These are phyloP conservation scores for Claviceps pazoutovae DNA, from an alignment of 2,329 filamentous ascomycete species.

Conservation along the genomic window DNA sequence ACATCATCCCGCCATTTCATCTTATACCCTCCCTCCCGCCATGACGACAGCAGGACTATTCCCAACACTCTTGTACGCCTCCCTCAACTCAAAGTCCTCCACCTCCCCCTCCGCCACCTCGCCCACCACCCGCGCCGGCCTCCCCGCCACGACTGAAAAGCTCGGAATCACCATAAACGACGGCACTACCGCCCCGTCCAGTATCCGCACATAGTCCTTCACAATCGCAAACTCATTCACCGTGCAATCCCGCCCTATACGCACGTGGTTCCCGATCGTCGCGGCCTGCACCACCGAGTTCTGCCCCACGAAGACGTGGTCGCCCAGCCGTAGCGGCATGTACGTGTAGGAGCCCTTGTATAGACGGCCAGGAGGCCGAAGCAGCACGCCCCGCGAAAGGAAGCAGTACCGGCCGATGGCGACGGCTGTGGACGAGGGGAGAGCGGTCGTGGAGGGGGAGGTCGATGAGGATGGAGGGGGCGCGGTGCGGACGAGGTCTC, in stretches of 20 bases:
- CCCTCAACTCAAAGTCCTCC: slow-evolving; percentile 49
- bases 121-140: slow-evolving; percentile 65
- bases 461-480: slow-evolving; percentile 18
- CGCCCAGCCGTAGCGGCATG: slow-evolving; percentile 82
- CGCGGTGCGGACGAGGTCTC: slow-evolving; percentile 59
- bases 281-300: slow-evolving; percentile 69
- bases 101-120: slow-evolving; percentile 62
- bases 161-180: slow-evolving; percentile 84
- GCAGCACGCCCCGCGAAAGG: slow-evolving; percentile 60
- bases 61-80: slow-evolving; percentile 49
- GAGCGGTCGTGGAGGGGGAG: slow-evolving; percentile 31
- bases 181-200: slow-evolving; percentile 75
- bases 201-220: slow-evolving; percentile 81
- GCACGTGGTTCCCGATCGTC: slow-evolving; percentile 69
- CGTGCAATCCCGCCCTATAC: slow-evolving; percentile 64
- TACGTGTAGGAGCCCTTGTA: slow-evolving; percentile 69
- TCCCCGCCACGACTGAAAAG: slow-evolving; percentile 79
- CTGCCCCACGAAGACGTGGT: slow-evolving; percentile 82
- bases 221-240: slow-evolving; percentile 81
- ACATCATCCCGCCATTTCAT: background rate
- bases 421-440: slow-evolving; percentile 50
- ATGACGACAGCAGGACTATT: slow-evolving; percentile 29
- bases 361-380: slow-evolving; percentile 71
- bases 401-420: slow-evolving; percentile 87
- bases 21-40: slow-evolving; percentile 6